phyloP scores from a whole-genome alignment of 495 filamentous ascomycete species.

The Annulohypoxylon stygium region DNA sequence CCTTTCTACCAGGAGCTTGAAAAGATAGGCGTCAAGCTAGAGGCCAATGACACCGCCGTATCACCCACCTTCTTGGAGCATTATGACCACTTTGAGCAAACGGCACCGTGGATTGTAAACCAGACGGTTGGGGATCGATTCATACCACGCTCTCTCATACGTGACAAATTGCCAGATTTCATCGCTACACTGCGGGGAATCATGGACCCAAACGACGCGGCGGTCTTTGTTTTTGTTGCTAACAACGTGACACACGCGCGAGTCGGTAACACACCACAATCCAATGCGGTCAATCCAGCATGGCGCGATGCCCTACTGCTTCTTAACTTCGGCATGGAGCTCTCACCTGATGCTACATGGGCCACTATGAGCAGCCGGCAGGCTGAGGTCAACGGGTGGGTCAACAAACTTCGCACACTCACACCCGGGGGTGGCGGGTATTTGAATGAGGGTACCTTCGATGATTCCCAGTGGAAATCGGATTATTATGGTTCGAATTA shows the following conservation, averaged over 20 bases:
- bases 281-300: slow-evolving; percentile 65
- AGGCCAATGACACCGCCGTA: too few relatives aligned
- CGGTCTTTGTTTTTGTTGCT: slow-evolving; percentile 51
- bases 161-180: background rate
- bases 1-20: background rate
- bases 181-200: too few relatives aligned
- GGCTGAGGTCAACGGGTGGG: background rate
- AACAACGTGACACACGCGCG: slow-evolving; percentile 47
- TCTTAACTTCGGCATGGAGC: background rate
- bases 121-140: too few relatives aligned
- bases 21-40: background rate
- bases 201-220: background rate
- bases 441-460: slow-evolving; percentile 57
- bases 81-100: too few relatives aligned
- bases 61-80: too few relatives aligned
- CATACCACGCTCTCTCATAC: too few relatives aligned
- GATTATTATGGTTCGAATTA: too few relatives aligned
- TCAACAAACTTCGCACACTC: slow-evolving; percentile 9
- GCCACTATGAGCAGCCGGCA: background rate
- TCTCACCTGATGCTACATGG: background rate
- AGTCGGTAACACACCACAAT: background rate
- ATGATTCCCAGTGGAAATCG: too few relatives aligned
- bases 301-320: slow-evolving; percentile 64
- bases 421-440: slow-evolving; percentile 61
- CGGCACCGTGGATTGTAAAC: too few relatives aligned